phyloP scores from a whole-genome alignment of 2,329 filamentous ascomycete species.

The Chaetomiaceae sp. region DNA sequence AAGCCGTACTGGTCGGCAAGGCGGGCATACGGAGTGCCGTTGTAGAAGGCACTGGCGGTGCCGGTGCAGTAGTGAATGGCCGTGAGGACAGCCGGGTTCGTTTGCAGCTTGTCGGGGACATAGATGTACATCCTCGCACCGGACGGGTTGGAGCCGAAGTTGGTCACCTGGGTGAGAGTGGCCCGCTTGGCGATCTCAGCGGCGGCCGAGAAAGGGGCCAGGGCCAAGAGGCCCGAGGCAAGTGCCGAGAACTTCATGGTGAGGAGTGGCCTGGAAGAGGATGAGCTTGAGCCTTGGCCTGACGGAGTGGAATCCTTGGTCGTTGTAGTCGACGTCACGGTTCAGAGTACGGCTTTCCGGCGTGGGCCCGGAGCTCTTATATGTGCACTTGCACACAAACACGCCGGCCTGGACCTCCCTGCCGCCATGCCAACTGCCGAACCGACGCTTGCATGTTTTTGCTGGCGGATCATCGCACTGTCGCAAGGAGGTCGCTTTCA shows the following conservation, averaged over 20 bases:
- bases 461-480: too few relatives aligned
- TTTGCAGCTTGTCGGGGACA: constrained; percentile 33
- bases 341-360: too few relatives aligned
- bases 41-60: constrained; percentile 47
- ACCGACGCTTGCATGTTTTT: too few relatives aligned
- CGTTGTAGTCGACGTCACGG: too few relatives aligned
- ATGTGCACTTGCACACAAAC: too few relatives aligned
- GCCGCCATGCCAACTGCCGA: too few relatives aligned
- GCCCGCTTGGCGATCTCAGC: constrained; percentile 22
- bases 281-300: too few relatives aligned
- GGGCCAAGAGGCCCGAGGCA: constrained; percentile 20
- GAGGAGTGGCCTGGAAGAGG: background rate
- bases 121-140: constrained; percentile 31
- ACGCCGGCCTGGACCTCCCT: too few relatives aligned
- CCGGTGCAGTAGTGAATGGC: constrained; percentile 55
- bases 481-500: too few relatives aligned
- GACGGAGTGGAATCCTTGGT: too few relatives aligned
- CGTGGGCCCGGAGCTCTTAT: too few relatives aligned
- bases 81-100: constrained; percentile 47
- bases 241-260: constrained; percentile 22
- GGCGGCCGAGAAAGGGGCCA: constrained; percentile 21
- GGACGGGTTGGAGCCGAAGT: constrained; percentile 29
- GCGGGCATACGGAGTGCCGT: constrained; percentile 45
- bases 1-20: constrained; percentile 52
- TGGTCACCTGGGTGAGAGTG: constrained; percentile 28